These are phyloP conservation scores for Candida sp. DNA, from an alignment of 1,139 yeast genomes.

Conservation along the genomic window DNA sequence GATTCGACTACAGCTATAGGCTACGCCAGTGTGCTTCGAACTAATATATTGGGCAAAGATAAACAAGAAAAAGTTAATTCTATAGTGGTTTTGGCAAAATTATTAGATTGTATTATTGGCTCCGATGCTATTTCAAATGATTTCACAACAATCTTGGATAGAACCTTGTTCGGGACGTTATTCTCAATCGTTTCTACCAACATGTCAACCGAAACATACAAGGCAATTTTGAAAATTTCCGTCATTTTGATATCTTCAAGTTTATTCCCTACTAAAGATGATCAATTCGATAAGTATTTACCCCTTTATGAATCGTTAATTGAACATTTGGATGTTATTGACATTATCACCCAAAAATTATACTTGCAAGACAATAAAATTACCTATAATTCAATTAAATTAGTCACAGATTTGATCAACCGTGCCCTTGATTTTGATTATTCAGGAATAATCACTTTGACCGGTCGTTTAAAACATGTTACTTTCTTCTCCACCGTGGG, in stretches of 20 bases:
- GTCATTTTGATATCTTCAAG: conserved; percentile 44
- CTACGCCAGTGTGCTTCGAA: conserved; percentile 33
- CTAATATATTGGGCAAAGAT: conserved; percentile 43
- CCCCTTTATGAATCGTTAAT: conserved; percentile 43
- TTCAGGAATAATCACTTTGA: conserved; percentile 38
- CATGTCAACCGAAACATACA: conserved; percentile 49
- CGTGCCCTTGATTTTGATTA: conserved; percentile 40
- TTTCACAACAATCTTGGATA: conserved; percentile 38
- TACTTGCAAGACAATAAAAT: conserved; percentile 44
- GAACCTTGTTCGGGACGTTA: conserved; percentile 37
- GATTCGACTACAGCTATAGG: conserved; percentile 32
- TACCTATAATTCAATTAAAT: conserved; percentile 41
- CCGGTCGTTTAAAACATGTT: conserved; percentile 44
- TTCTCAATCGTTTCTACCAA: conserved; percentile 42
- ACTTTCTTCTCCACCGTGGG: conserved; percentile 43
- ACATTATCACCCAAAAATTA: conserved; percentile 38
- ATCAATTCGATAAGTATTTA: conserved; percentile 30
- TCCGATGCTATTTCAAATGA: conserved; percentile 38
- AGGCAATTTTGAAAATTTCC: conserved; percentile 45
- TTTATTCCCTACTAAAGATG: conserved; percentile 34
- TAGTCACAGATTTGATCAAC: conserved; percentile 43
- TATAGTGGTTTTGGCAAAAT: conserved; percentile 51
- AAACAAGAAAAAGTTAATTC: conserved; percentile 53
- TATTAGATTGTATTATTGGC: conserved; percentile 42
- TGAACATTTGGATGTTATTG: conserved; percentile 40